These are phyloP conservation scores for Coemansia sp. DNA, from an alignment of 192 early-diverging fungal species.

Conservation along the genomic window DNA sequence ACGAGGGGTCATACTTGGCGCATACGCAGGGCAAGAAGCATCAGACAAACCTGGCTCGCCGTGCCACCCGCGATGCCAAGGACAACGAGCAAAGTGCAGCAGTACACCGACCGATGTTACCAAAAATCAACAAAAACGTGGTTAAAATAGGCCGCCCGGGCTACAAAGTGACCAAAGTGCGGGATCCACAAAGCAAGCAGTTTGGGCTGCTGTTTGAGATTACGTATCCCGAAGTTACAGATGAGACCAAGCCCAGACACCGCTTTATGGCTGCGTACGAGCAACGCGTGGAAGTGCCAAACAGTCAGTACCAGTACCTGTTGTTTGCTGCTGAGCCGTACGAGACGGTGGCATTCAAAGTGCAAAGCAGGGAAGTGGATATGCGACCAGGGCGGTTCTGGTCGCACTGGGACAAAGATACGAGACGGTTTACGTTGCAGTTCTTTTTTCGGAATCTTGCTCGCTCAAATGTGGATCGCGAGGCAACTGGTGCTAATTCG, in stretches of 20 bases:
- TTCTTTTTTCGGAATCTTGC: conserved; percentile 69
- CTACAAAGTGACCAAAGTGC: conserved; percentile 88
- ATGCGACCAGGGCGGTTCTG: conserved; percentile 81
- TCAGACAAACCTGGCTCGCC: conserved; percentile 86
- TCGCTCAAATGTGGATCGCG: conserved; percentile 1
- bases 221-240: conserved; percentile 89
- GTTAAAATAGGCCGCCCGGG: conserved; percentile 97
- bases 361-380: conserved; percentile 93
- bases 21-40: conserved; percentile 99
- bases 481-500: conserved; percentile 24
- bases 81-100: conserved; percentile 55
- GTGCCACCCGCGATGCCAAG: conserved; percentile 83
- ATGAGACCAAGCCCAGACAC: conserved; percentile 80
- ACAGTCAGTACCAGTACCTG: conserved; percentile 87
- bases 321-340: conserved; percentile 96
- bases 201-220: conserved; percentile 91
- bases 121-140: conserved; percentile 64
- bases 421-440: conserved; percentile 83
- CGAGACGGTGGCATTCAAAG: conserved; percentile 90
- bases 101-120: conserved; percentile 3
- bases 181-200: conserved; percentile 84
- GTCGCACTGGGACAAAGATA: conserved; percentile 93
- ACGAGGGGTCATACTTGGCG: conserved; percentile 93
- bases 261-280: conserved; percentile 98
- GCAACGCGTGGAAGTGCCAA: conserved; percentile 85